Conservation (phyloP, 148 eudicot species). For the Talinum fruticosum region DNA sequence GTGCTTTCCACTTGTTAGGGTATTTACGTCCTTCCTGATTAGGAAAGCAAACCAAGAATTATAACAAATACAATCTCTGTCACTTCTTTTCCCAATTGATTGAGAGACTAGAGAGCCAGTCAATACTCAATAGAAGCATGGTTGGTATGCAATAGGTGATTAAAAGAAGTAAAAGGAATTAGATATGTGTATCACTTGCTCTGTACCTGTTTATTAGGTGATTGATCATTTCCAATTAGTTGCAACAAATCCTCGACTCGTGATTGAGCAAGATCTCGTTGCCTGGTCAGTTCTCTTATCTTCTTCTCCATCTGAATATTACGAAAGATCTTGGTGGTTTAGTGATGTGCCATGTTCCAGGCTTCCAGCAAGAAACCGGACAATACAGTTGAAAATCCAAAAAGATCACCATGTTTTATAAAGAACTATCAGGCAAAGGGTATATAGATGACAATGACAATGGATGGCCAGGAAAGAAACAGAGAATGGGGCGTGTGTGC, state of each 20-base stretch:
- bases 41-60: slow-evolving; percentile 6
- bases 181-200: neutral
- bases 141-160: no score
- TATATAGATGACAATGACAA: neutral
- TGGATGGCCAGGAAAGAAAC: no score
- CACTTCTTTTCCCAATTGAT: neutral
- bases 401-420: neutral
- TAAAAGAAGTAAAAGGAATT: neutral
- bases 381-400: neutral
- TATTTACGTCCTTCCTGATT: slow-evolving; percentile 36
- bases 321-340: neutral
- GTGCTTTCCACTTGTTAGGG: slow-evolving; percentile 42
- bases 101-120: neutral
- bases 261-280: slow-evolving; percentile 76
- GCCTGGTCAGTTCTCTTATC: slow-evolving; percentile 66
- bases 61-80: neutral
- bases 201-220: slow-evolving; percentile 41
- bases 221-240: slow-evolving; percentile 48
- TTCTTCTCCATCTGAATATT: slow-evolving; percentile 73
- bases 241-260: slow-evolving; percentile 69
- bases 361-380: neutral
- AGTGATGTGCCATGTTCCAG: neutral
- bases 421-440: neutral
- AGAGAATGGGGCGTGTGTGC: no score
- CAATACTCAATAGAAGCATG: slow-evolving; percentile 2